These are phyloP conservation scores for Aeschynomene evenia DNA, from an alignment of 306 rosid genomes.

Conservation along the genomic window DNA sequence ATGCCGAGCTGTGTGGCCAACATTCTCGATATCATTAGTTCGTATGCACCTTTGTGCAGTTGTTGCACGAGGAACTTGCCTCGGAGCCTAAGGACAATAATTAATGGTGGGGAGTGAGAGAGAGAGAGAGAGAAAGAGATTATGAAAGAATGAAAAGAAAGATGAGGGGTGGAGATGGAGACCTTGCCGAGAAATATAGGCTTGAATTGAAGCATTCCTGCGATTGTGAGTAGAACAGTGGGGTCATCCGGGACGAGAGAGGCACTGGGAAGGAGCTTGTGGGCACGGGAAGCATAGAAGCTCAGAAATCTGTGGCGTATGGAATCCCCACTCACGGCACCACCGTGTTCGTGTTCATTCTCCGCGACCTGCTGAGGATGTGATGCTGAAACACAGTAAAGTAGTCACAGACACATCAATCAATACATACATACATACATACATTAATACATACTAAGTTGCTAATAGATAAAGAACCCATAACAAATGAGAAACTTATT, in stretches of 20 bases:
- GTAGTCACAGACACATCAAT: too few relatives aligned
- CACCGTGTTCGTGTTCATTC: slow-evolving; percentile 23
- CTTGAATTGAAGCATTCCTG: slow-evolving; percentile 97
- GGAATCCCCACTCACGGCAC: slow-evolving; percentile 66
- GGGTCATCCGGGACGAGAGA: slow-evolving; percentile 95
- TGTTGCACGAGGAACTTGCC: slow-evolving; percentile 71
- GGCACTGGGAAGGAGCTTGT: slow-evolving; percentile 82
- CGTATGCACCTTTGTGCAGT: slow-evolving; percentile 92
- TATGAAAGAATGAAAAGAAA: background rate
- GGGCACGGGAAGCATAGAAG: slow-evolving; percentile 83
- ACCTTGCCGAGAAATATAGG: slow-evolving; percentile 91
- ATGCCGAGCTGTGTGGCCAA: slow-evolving; percentile 82
- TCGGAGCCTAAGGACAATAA: slow-evolving; percentile 46
- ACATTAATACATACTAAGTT: background rate
- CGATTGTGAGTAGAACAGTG: slow-evolving; percentile 88
- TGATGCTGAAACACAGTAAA: background rate
- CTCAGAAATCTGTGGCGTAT: slow-evolving; percentile 62
- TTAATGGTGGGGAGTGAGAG: background rate
- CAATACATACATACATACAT: too few relatives aligned
- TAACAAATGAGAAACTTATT: background rate
- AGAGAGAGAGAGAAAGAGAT: too few relatives aligned
- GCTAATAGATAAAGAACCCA: background rate
- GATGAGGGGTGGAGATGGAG: background rate
- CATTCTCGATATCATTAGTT: slow-evolving; percentile 86
- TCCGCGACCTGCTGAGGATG: slow-evolving; percentile 14